Evolutionary conservation across 139 green algal genomes (phyloP).

Genomic region (Coccomyxa sp.): DNA sequence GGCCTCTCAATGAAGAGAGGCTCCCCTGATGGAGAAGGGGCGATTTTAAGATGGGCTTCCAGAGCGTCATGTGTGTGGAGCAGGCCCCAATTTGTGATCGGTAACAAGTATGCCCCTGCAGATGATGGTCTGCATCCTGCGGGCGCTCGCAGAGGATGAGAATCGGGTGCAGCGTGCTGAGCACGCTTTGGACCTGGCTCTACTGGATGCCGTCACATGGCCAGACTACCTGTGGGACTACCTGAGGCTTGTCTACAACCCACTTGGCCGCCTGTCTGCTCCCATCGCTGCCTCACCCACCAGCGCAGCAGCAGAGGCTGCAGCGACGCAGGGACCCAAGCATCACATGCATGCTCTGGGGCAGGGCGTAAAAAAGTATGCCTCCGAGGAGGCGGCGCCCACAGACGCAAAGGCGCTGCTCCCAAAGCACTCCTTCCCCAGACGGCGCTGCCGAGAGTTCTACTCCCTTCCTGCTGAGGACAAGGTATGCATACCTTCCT

Average conservation of each 20-base stretch:
- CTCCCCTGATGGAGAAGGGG: no score
- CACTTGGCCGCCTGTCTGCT: slow-evolving; percentile 3
- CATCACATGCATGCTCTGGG: neutral
- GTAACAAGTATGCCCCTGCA: no score
- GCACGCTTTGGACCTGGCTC: slow-evolving; percentile 35
- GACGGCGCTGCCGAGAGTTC: slow-evolving; percentile 34
- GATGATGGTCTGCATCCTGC: slow-evolving; percentile 46
- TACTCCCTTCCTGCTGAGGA: slow-evolving; percentile 30
- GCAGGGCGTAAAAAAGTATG: neutral
- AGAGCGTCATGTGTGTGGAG: no score
- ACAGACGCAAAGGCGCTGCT: slow-evolving; percentile 1
- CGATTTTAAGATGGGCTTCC: no score
- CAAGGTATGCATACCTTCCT: no score
- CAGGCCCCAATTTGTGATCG: no score
- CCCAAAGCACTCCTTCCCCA: neutral
- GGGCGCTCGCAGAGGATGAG: slow-evolving; percentile 47
- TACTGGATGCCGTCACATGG: slow-evolving; percentile 68
- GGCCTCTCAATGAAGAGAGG: no score
- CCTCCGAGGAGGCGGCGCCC: neutral
- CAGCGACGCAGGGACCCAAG: neutral
- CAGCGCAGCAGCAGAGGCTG: slow-evolving; percentile 17
- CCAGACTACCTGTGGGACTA: slow-evolving; percentile 71
- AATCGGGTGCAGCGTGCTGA: slow-evolving; percentile 26
- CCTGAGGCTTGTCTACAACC: slow-evolving; percentile 39
- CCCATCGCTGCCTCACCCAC: slow-evolving; percentile 2